Base-by-base conservation (phyloP, 2,329 filamentous ascomycete species). In the Neofusicoccum cordaticola region DNA sequence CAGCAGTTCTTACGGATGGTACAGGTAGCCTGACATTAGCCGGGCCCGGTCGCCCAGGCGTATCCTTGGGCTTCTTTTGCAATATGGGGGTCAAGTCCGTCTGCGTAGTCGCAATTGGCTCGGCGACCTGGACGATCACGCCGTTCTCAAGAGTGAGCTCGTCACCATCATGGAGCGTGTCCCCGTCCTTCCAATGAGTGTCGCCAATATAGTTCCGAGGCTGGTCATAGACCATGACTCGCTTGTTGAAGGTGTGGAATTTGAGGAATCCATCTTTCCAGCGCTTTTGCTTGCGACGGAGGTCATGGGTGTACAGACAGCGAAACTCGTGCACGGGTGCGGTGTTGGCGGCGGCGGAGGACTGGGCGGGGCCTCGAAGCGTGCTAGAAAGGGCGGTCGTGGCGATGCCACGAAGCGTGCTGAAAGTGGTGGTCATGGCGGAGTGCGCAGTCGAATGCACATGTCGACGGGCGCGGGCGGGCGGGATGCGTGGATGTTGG, bases 201-300 rank as follows among this genome's bases (percentile, higher is more conserved):
- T 97, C 93, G 2, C 93, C 93, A 34, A 97, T 84, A 68, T 89
- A 92, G 74, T 93, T 92, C 0, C 90, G 87, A 2, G 86, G 82
- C 52, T 91, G 88, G 75, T 97, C 93, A 71, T 95, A 94, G 6
- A 96, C 91, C 91, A 97, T 96, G 66, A 95, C 82, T 4, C 92
- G 88, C 73, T 88, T 91, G 80, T 97, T 97, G 85, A 96, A 97
- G 0, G 90, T 90, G 73, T 97, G 93, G 68, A 90, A 96, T 68
- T 90, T 90, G 67, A 97, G 85, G 60, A 88, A 88, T 41, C 94
- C 93, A 88, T 97, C 93, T 72, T 96, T 92, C 93, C 93, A 97
- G 66, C 91, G 84, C 75, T 97, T 97, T 70, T 92, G 88, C 79
- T 97, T 97, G 64, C 91, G 88, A 60, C 88, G 87, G 47, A 96